phyloP scores from a whole-genome alignment of 2,329 filamentous ascomycete genomes.

The Colletotrichum costaricense region DNA sequence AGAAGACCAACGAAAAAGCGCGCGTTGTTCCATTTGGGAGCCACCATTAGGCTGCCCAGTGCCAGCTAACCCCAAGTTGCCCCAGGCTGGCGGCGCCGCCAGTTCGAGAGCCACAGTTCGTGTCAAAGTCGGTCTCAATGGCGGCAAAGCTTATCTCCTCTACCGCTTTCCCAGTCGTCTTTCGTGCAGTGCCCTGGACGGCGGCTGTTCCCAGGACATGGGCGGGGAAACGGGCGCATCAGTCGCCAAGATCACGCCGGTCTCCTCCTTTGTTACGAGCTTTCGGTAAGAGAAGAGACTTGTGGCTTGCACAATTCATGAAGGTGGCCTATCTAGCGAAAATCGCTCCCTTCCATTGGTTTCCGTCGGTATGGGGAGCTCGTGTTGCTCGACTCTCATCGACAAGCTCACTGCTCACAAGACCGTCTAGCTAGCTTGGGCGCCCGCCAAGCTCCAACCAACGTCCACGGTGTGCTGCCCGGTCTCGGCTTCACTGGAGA shows the following conservation, averaged over 20 bases:
- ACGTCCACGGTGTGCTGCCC: not conserved
- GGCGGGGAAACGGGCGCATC: not conserved
- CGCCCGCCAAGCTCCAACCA: not conserved
- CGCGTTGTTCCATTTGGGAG: not conserved
- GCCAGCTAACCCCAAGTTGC: not conserved
- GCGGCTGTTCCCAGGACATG: not conserved
- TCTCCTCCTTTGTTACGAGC: not conserved
- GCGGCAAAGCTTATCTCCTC: constrained; percentile 22
- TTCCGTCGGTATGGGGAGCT: not conserved
- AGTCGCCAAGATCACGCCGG: not conserved
- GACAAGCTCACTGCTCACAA: not conserved
- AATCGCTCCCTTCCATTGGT: not conserved
- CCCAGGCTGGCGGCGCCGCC: not conserved
- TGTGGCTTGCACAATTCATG: not conserved
- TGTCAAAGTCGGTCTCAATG: not conserved
- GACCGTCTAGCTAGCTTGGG: not conserved
- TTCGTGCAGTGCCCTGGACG: not conserved
- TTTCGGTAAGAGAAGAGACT: not conserved
- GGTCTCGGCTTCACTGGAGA: not conserved
- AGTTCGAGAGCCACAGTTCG: constrained; percentile 4
- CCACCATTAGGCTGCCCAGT: not conserved
- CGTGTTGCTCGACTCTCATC: not conserved
- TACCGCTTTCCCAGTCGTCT: not conserved
- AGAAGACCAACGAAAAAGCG: not conserved
- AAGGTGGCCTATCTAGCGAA: not conserved